Conservation (phyloP, 371 early-diverging fungal genomes). For the Mucor saturninus region DNA sequence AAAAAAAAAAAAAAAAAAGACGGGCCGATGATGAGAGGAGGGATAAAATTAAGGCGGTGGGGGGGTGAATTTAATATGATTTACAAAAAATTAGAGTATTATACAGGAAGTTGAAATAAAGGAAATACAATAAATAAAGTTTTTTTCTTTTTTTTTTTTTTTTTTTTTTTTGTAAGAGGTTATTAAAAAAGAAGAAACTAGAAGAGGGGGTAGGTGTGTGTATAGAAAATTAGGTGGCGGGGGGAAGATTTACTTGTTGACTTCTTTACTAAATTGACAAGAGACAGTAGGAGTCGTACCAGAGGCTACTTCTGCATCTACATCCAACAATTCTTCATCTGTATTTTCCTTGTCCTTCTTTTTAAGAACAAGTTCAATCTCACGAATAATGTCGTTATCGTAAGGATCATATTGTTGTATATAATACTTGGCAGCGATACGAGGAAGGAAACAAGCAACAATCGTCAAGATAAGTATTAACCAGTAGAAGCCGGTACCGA, state of each 20-base stretch:
- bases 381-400: conserved; percentile 71
- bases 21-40: background rate
- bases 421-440: conserved; percentile 49
- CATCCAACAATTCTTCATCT: background rate
- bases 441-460: conserved; percentile 55
- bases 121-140: background rate
- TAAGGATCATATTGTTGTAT: conserved; percentile 58
- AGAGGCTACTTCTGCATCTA: conserved; percentile 15
- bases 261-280: conserved; percentile 13
- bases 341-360: conserved; percentile 6
- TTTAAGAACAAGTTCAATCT: conserved; percentile 47
- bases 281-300: conserved; percentile 8
- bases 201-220: background rate
- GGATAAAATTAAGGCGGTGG: background rate
- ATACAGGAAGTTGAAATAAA: background rate
- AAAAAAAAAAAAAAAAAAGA: background rate
- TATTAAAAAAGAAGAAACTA: background rate
- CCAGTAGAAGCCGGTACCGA: conserved; percentile 60
- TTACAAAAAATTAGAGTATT: background rate
- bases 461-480: conserved; percentile 53
- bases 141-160: background rate
- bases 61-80: background rate
- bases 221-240: background rate
- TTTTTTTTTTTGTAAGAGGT: background rate
- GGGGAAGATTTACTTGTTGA: background rate